Percentiles rank a stretch among this genome's conserved stretches.
These are phyloP conservation scores for Podaxis sp. DNA, from an alignment of 768 basidiomycete genomes.

Conservation along the genomic window DNA sequence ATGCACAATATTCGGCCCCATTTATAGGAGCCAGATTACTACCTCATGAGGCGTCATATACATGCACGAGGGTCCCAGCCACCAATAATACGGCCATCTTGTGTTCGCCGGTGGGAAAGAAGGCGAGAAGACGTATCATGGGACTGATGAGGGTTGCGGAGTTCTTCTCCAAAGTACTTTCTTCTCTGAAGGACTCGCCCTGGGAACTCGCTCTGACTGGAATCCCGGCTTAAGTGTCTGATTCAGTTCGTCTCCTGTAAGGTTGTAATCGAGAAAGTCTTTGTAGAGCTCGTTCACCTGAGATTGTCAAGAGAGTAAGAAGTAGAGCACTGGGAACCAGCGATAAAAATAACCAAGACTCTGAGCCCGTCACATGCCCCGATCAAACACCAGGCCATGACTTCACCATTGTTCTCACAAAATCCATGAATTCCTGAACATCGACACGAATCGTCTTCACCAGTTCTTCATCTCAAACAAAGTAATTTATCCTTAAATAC, in stretches of 20 bases:
- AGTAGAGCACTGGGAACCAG: background rate
- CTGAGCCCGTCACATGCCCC: background rate
- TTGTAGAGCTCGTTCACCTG: background rate
- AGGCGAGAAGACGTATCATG: slow-evolving; percentile 3
- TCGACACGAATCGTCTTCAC: background rate
- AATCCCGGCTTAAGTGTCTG: background rate
- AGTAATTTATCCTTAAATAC: background rate
- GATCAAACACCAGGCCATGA: background rate
- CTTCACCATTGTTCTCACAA: background rate
- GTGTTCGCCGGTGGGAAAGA: background rate
- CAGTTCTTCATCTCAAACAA: background rate
- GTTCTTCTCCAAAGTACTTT: background rate
- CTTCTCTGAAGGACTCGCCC: too few species aligned
- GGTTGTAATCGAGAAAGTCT: too few species aligned
- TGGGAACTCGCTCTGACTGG: background rate
- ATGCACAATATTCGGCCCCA: background rate
- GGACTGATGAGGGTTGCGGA: background rate
- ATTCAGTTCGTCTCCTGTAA: background rate
- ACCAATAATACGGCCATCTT: background rate
- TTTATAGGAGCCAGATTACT: background rate
- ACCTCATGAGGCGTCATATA: background rate
- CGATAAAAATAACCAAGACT: background rate
- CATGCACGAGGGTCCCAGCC: background rate
- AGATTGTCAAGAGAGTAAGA: background rate
- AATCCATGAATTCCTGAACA: background rate